phyloP scores from a whole-genome alignment of 441 rosid species.

The Theobroma grandiflorum region DNA sequence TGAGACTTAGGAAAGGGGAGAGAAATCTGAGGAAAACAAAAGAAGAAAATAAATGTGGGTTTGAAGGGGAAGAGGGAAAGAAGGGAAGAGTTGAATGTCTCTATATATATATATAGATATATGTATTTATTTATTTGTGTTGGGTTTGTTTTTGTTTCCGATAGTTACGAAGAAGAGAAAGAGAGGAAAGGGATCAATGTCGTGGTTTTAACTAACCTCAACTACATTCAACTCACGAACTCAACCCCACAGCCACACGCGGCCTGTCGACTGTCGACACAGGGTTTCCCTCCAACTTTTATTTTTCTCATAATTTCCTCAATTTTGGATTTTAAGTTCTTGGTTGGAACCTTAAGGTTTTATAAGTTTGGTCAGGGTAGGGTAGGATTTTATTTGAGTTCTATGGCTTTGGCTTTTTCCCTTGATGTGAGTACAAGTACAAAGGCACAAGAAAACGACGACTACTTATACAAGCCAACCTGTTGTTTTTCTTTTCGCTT shows the following conservation, averaged over 20 bases:
- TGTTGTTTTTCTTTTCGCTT: too few relatives aligned
- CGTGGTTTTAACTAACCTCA: slow-evolving; percentile 35
- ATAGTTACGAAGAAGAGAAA: slow-evolving; percentile 32
- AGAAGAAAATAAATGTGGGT: background rate
- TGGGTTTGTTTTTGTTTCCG: slow-evolving; percentile 20
- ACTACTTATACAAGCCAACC: too few relatives aligned
- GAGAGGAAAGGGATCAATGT: background rate
- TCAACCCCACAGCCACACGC: background rate
- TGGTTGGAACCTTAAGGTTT: too few relatives aligned
- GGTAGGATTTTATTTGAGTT: too few relatives aligned
- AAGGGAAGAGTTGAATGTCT: too few relatives aligned
- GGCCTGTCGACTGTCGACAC: background rate
- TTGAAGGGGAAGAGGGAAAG: too few relatives aligned
- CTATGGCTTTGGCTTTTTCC: background rate
- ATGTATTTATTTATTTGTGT: background rate
- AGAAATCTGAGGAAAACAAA: slow-evolving; percentile 27
- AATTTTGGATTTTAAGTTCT: background rate
- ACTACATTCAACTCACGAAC: slow-evolving; percentile 4
- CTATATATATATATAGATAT: too few relatives aligned
- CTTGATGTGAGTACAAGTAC: background rate
- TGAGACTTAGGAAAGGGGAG: slow-evolving; percentile 42
- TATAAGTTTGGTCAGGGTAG: too few relatives aligned
- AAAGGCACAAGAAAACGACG: too few relatives aligned
- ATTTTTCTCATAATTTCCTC: background rate
- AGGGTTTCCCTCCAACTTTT: background rate